Evolutionary conservation across 1,284 basidiomycete species (phyloP), one percentile per base, ranked within the genome.

Genomic region (Ustilago lituana): DNA sequence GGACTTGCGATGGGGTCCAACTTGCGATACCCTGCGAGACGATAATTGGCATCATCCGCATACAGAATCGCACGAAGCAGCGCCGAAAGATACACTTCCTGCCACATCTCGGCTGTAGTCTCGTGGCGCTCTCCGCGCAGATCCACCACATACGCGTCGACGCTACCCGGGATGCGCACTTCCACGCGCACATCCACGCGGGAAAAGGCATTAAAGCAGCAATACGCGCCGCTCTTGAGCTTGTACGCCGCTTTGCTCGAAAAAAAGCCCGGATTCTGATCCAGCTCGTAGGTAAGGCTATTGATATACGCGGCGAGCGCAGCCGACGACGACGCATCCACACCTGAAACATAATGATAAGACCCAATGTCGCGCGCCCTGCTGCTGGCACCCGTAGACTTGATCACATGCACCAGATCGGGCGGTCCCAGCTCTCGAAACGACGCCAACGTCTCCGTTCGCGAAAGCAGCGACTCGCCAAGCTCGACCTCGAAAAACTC

Each of bases 121-220:
- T 95, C 92, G 77, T 96, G 94, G 72, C 91, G 86, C 82, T 98
- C 94, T 20, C 96, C 95, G 22, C 95, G 89, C 51, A 96, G 83
- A 83, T 98, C 96, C 22, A 98, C 89, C 24, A 93, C 90, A 82
- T 97, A 98, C 8, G 95, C 92, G 74, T 91, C 89, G 2, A 99
- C 96, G 22, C 94, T 94, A 37, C 95, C 95, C 0, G 96, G 96
- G 48, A 98, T 98, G 83, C 95, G 95, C 57, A 98, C 96, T 72
- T 98, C 95, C 7, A 99, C 94, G 37, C 95, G 88, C 22, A 98
- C 89, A 78, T 99, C 96, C 33, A 98, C 92, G 19, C 96, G 86
- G 36, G 94, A 95, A 82, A 99, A 98, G 14, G 96, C 96, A 82
- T 99, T 96, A 85, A 97, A 99, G 83, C 94, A 96, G 62, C 95